Evolutionary conservation across 345 rosid species (phyloP).

Genomic region (Salix koriyanagi): DNA sequence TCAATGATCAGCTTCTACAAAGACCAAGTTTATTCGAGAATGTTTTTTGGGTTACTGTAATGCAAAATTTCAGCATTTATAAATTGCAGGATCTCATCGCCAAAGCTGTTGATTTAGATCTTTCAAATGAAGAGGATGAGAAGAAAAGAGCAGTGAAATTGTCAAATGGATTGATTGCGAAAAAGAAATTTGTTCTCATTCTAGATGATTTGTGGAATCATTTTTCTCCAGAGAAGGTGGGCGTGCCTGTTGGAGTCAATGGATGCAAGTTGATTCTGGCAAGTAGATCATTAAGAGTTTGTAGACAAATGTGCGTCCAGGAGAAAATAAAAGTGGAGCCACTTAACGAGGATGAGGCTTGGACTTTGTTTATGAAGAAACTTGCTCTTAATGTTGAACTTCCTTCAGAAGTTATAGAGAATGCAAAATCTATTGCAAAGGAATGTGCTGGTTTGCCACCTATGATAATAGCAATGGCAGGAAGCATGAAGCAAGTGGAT

Average conservation of each 20-base stretch:
- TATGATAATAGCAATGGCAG: conserved; percentile 7
- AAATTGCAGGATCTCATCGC: conserved; percentile 11
- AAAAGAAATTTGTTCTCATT: conserved; percentile 9
- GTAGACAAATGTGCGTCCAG: conserved; percentile 1
- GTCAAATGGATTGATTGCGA: neutral
- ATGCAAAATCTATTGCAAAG: conserved; percentile 2
- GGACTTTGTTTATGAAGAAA: neutral
- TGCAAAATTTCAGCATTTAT: neutral
- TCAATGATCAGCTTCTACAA: conserved; percentile 6
- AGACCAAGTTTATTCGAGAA: neutral
- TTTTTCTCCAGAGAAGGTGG: neutral
- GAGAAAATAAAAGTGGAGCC: neutral
- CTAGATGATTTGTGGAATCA: conserved; percentile 13
- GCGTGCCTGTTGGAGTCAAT: neutral
- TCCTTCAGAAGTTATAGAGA: neutral
- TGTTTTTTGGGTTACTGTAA: conserved; percentile 11
- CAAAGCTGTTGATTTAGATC: neutral
- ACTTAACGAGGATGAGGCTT: conserved; percentile 4
- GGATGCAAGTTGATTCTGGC: conserved; percentile 16
- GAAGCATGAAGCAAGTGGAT: conserved; percentile 15
- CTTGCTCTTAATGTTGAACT: neutral
- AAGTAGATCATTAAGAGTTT: conserved; percentile 5
- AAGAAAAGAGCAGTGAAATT: conserved; percentile 1
- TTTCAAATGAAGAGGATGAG: neutral
- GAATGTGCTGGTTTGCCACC: conserved; percentile 30